Base-by-base conservation (phyloP, 1,139 yeast species). In the Nakaseomyces delphensis region DNA sequence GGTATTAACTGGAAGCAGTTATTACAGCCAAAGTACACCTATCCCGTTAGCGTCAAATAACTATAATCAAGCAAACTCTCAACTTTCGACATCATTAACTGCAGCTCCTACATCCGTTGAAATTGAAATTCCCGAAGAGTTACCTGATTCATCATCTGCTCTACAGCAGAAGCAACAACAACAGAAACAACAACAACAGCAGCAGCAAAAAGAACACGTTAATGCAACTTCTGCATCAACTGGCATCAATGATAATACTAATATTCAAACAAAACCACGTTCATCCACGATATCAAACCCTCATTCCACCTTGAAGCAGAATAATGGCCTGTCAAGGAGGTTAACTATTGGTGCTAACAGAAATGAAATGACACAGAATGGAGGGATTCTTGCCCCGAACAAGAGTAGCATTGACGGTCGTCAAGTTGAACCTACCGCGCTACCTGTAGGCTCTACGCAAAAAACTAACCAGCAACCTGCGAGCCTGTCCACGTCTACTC, bases 71-170 rank as follows among this genome's bases (percentile, higher is more conserved):
- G 39, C 48, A 2, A 30, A 43, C 7, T 43, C 42, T 38, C 60
- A 55, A 1, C 54, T 56, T 1, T 39, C 48, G 4, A 55, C 54
- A 40, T 50, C 62, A 1, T 15, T 52, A 9, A 56, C 62, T 2
- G 45, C 60, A 2, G 64, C 62, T 0, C 57, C 68, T 4, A 64
- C 77, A 0, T 72, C 78, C 2, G 67, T 72, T 15, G 77, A 77
- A 48, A 76, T 76, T 47, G 82, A 76, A 52, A 77, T 77, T 40
- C 83, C 83, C 5, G 74, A 70, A 46, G 69, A 66, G 28, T 48
- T 69, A 41, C 67, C 67, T 11, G 53, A 57, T 1, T 60, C 57
- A 36, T 45, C 56, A 8, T 40, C 48, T n/a, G 47, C 53, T 16
- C 46, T 51, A 4, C 51, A 36, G 18, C 31, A 24, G 6, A 49